phyloP scores from a whole-genome alignment of 345 rosid species.

The Populus ilicifolia region DNA sequence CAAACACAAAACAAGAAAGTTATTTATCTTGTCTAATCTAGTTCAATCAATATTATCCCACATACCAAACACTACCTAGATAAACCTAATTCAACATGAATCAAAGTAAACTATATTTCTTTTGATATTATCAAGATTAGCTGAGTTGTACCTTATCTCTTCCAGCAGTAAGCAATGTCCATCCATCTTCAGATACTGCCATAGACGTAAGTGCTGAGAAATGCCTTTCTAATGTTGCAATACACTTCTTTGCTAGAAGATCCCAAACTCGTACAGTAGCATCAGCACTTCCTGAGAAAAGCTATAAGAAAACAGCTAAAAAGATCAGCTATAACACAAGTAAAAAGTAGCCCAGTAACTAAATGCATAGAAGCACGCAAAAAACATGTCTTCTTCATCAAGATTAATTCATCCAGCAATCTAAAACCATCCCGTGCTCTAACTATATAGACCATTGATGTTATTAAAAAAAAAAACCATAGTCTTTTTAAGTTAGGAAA shows the following conservation, averaged over 20 bases:
- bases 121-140: background rate
- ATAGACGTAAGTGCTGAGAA: constrained; percentile 79
- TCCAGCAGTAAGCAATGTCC: constrained; percentile 73
- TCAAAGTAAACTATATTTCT: background rate
- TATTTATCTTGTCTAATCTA: no score
- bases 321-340: background rate
- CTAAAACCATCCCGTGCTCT: background rate
- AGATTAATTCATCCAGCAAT: background rate
- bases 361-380: background rate
- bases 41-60: no score
- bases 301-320: constrained; percentile 37
- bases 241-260: constrained; percentile 66
- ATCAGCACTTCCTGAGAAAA: constrained; percentile 89
- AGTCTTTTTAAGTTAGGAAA: no score
- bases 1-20: no score
- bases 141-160: constrained; percentile 72
- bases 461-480: no score
- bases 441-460: background rate
- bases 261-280: constrained; percentile 84
- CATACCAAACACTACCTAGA: no score
- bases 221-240: constrained; percentile 67
- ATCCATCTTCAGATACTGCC: constrained; percentile 80
- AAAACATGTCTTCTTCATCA: background rate
- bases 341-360: background rate
- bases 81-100: background rate